Percentiles rank a stretch among this genome's conserved stretches.
Evolutionary conservation across 176 grass and related monocot species (phyloP).

Genomic region (Bromus sterilis): DNA sequence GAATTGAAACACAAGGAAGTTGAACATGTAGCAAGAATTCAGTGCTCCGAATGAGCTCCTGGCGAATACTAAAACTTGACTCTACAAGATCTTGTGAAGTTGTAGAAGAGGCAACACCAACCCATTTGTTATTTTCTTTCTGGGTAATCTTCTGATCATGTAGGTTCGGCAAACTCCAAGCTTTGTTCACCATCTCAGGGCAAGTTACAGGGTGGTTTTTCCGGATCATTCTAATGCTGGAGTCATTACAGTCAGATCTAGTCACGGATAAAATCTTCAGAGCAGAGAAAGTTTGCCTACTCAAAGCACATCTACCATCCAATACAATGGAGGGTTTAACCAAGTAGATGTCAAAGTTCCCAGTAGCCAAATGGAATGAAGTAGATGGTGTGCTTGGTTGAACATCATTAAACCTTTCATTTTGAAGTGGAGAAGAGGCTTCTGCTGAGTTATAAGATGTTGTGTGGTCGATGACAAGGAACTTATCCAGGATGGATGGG

Average conservation of each 20-base stretch:
- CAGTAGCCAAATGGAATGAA: constrained; percentile 61
- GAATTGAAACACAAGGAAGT: constrained; percentile 45
- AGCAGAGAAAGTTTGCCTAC: constrained; percentile 49
- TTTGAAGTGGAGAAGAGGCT: constrained; percentile 21
- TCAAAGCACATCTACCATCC: constrained; percentile 27
- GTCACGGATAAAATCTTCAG: constrained; percentile 74
- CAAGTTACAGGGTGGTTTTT: constrained; percentile 44
- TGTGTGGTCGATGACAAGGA: constrained; percentile 70
- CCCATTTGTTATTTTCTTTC: constrained; percentile 51
- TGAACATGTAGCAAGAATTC: constrained; percentile 73
- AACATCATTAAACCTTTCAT: constrained; percentile 30
- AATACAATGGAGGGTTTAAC: constrained; percentile 37
- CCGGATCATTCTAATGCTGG: constrained; percentile 54
- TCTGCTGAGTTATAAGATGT: constrained; percentile 33
- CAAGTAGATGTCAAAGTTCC: constrained; percentile 70
- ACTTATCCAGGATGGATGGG: constrained; percentile 59
- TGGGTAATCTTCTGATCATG: constrained; percentile 52
- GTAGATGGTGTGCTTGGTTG: constrained; percentile 31
- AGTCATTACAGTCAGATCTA: constrained; percentile 29
- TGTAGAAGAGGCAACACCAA: constrained; percentile 64
- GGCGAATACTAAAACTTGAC: constrained; percentile 38
- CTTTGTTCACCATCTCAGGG: constrained; percentile 53
- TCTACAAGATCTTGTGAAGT: constrained; percentile 55
- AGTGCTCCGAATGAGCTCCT: constrained; percentile 73
- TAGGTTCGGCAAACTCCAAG: constrained; percentile 65